Evolutionary conservation across 768 basidiomycete species (phyloP), one percentile per base, ranked within the genome.

Genomic region (Terana coerulea): DNA sequence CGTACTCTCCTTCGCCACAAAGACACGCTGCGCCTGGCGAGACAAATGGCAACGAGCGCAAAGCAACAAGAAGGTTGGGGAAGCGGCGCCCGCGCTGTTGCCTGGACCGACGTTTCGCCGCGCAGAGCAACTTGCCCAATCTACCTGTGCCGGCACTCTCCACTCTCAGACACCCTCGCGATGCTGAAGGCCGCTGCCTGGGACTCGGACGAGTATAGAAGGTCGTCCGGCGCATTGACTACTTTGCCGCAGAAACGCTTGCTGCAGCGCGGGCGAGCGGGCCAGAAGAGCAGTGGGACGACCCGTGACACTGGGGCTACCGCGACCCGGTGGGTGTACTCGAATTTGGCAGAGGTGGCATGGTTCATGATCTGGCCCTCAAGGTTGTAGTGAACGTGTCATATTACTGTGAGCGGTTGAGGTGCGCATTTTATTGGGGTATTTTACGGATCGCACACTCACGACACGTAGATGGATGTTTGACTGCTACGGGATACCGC

Each of bases 221-320:
- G 3, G 76, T 79, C 0, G 72, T 75, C 43, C 63, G 68, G 56
- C 84, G 84, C 63, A 88, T 98, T 56, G 81, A 89, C 54, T 70
- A 76, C 3, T 90, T 92, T 57, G 81, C 75, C 95, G 28, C 93
- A 95, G 55, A 63, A 72, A 39, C 68, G 85, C 25, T 69, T 97
- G 51, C 68, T 83, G 55, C 65, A 75, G 35, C 74, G 80, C 37
- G 75, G 79, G 15, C 70, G 69, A 22, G 75, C 77, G 53, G 94
- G 94, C 73, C 97, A 21, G 89, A 91, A 59, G 80, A 89, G 52
- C 95, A 94, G 92, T 98, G 95, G 94, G 93, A 98, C 64, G 85
- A 91, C 57, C 67, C 64, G 14, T 90, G 73, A 0, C 97, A 97
- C 62, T 75, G 94, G 60, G 77, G 81, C 4, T 98, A 94, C 65